Base-by-base conservation (phyloP, 1,284 basidiomycete species). In the Inonotus hispidus region DNA sequence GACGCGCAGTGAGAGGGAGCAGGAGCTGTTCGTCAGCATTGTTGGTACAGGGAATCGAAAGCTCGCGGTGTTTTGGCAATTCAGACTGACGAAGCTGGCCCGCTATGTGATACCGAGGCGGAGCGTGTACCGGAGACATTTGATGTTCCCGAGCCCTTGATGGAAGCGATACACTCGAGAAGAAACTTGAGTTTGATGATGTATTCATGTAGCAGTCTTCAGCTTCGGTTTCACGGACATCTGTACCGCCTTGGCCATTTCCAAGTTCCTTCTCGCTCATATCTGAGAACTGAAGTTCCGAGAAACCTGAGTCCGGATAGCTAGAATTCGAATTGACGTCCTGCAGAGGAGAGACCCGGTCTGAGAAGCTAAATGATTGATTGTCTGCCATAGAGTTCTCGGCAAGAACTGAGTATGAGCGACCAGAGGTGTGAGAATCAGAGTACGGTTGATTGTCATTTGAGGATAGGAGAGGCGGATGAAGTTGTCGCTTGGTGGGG, bases 1-100 rank as follows among this genome's bases (percentile, higher is more conserved):
- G 53, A 10, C 63, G 66, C 14, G 66, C 63, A 41, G 59, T 58
- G 41, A 63, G 66, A 66, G 65, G 67, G 23, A 66, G 63, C 21
- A 67, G 16, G 13, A 45, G 14, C 32, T 3, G 8, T 32, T 32
- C 32, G 3, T 32, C 54, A 13, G 45, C 23, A n/a, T 39, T 38
- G 19, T 52, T 37, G 7, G 67, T 56, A 41, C 66, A 52, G 23
- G 58, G 53, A 29, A 53, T 32, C 11, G 41, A 43, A 14, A 16
- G 13, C 19, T 46, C 4, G 29, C 53, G 29, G 3, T 5, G 19
- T 43, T 5, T 21, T 14, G 19, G 19, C 3, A 13, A 32, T 32
- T 32, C 32, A 32, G 3, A 4, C 3, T 4, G 32, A 32, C 32
- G 32, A 32, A 32, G 32, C 32, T 32, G 32, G 8, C 4, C 32